Evolutionary conservation across 2,329 filamentous ascomycete genomes (phyloP).

Genomic region (Emergomyces africanus): DNA sequence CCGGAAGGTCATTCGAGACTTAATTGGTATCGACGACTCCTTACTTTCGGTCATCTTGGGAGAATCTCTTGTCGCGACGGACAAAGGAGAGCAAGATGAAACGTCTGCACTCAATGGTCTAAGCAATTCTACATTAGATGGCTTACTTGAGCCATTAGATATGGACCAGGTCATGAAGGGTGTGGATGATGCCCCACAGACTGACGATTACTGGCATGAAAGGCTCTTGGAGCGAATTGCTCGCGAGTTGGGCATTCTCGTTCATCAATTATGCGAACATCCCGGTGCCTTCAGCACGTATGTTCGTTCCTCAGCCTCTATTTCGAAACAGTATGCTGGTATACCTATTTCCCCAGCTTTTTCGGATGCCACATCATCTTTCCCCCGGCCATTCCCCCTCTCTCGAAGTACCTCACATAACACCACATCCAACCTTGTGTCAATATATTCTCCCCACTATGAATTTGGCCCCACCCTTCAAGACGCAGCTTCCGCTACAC

Average conservation of each 20-base stretch:
- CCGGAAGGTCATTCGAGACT: slow-evolving; percentile 69
- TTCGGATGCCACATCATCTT: background rate
- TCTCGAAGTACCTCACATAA: slow-evolving; percentile 11
- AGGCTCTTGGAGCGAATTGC: slow-evolving; percentile 74
- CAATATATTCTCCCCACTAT: slow-evolving; percentile 33
- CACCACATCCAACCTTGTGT: slow-evolving; percentile 16
- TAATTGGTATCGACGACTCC: slow-evolving; percentile 82
- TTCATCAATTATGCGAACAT: slow-evolving; percentile 72
- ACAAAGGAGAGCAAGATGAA: slow-evolving; percentile 10
- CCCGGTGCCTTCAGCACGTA: slow-evolving; percentile 85
- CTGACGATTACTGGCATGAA: slow-evolving; percentile 31
- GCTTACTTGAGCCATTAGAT: slow-evolving; percentile 7
- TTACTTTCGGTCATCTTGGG: slow-evolving; percentile 79
- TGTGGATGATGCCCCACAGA: slow-evolving; percentile 15
- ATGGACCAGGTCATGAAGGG: slow-evolving; percentile 24
- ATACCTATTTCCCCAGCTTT: slow-evolving; percentile 42
- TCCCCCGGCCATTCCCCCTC: slow-evolving; percentile 5
- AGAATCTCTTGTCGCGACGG: slow-evolving; percentile 48
- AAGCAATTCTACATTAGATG: slow-evolving; percentile 7
- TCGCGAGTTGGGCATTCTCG: slow-evolving; percentile 69
- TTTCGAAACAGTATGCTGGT: slow-evolving; percentile 63
- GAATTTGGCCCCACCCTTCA: slow-evolving; percentile 39
- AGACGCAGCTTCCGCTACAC: slow-evolving; percentile 26
- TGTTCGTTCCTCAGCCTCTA: slow-evolving; percentile 46
- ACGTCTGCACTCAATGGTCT: slow-evolving; percentile 3